These are phyloP conservation scores for Penicillium taxi DNA, from an alignment of 495 filamentous ascomycete species.

Conservation along the genomic window DNA sequence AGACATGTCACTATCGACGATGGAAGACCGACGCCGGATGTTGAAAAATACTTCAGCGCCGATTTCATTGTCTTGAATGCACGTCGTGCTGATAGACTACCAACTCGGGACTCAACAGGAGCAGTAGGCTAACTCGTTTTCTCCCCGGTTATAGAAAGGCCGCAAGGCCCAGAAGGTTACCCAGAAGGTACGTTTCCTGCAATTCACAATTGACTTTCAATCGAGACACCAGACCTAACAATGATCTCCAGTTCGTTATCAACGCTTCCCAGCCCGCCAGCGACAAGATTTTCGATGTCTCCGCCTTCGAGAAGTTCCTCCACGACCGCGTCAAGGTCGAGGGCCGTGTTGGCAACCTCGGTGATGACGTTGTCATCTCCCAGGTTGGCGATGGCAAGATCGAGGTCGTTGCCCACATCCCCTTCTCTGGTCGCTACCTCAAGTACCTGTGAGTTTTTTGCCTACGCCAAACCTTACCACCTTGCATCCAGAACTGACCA, in stretches of 20 bases:
- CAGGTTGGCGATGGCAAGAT: constrained; percentile 91
- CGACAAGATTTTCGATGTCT: constrained; percentile 99
- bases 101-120: constrained; percentile 45
- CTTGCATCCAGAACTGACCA: constrained; percentile 10
- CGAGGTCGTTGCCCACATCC: constrained; percentile 93
- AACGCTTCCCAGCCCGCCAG: constrained; percentile 92
- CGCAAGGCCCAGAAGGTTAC: constrained; percentile 62
- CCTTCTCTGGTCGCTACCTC: constrained; percentile 96
- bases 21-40: constrained; percentile 4
- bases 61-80: constrained; percentile 4
- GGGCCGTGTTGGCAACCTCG: constrained; percentile 94
- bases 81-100: constrained; percentile 7
- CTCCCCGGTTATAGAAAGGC: constrained; percentile 36
- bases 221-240: neutral
- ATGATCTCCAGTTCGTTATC: constrained; percentile 75
- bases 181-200: constrained; percentile 49
- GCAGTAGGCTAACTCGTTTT: constrained; percentile 80
- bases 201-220: neutral
- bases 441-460: constrained; percentile 84
- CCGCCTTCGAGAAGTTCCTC: constrained; percentile 98
- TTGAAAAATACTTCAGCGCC: constrained; percentile 27
- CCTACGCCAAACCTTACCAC: neutral
- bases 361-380: constrained; percentile 84
- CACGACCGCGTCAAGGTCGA: constrained; percentile 99
- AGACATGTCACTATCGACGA: constrained; percentile 4